Conservation (phyloP, 2,329 filamentous ascomycete genomes). For the Hymenoscyphus albidus region DNA sequence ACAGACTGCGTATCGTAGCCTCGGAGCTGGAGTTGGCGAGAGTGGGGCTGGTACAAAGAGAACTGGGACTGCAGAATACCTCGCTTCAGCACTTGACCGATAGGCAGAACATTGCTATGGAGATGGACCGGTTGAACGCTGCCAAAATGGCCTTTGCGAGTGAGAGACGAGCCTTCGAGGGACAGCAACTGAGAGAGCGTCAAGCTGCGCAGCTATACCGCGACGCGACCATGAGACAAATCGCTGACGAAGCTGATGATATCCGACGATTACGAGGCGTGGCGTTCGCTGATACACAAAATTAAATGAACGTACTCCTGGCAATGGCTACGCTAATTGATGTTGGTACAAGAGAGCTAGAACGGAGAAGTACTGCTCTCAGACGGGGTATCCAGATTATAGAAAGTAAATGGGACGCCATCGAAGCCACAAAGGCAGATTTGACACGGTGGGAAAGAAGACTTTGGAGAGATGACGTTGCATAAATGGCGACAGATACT, state of each 20-base stretch:
- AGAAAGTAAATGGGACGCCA: no score
- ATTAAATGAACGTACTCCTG: no score
- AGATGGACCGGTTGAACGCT: background rate
- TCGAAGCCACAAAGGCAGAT: no score
- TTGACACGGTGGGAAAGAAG: background rate
- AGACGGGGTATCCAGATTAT: no score
- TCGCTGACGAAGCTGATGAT: background rate
- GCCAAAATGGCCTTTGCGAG: background rate
- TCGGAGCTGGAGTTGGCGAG: background rate
- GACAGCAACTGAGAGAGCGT: background rate
- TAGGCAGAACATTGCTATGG: background rate
- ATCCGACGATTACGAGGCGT: background rate
- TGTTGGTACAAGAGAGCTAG: no score
- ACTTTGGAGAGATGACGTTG: background rate
- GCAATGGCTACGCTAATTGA: no score
- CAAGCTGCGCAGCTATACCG: background rate
- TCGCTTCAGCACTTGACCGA: background rate
- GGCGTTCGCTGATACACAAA: background rate
- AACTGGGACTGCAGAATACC: background rate
- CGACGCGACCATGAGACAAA: background rate
- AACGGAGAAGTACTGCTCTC: no score
- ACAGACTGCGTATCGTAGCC: background rate
- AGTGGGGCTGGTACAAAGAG: background rate
- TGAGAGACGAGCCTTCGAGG: background rate
- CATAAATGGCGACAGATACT: background rate